phyloP scores from a whole-genome alignment of 208 protist genomes.

The Histomonas meleagridis region DNA sequence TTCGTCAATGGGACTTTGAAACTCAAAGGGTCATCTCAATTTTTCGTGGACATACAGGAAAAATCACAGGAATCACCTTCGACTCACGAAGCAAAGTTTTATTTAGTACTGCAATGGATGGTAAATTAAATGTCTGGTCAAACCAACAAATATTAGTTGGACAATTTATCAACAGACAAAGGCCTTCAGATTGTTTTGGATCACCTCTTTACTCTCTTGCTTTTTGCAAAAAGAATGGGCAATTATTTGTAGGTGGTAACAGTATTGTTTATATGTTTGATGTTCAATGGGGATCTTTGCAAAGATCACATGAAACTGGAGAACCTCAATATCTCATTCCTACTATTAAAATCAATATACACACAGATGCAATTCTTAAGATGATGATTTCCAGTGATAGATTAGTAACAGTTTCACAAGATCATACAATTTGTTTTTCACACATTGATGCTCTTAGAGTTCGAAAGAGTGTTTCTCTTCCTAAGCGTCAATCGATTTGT shows the following conservation, averaged over 20 bases:
- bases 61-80: neutral
- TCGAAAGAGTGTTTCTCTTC: neutral
- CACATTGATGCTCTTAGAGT: neutral
- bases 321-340: neutral
- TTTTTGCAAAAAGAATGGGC: neutral
- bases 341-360: neutral
- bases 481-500: neutral
- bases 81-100: neutral
- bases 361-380: neutral
- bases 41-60: neutral
- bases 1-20: neutral
- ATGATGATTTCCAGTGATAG: neutral
- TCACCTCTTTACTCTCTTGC: neutral
- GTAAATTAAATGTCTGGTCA: neutral
- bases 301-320: neutral
- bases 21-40: neutral
- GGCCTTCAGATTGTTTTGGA: slow-evolving; percentile 3
- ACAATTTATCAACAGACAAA: neutral
- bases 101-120: neutral
- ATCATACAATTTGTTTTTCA: neutral
- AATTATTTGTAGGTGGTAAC: neutral
- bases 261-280: neutral
- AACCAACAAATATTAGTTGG: neutral
- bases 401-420: neutral
- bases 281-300: neutral